Conservation (phyloP, 225 moss, liverwort and hornwort genomes). For the Pseudisothecium myosuroides region DNA sequence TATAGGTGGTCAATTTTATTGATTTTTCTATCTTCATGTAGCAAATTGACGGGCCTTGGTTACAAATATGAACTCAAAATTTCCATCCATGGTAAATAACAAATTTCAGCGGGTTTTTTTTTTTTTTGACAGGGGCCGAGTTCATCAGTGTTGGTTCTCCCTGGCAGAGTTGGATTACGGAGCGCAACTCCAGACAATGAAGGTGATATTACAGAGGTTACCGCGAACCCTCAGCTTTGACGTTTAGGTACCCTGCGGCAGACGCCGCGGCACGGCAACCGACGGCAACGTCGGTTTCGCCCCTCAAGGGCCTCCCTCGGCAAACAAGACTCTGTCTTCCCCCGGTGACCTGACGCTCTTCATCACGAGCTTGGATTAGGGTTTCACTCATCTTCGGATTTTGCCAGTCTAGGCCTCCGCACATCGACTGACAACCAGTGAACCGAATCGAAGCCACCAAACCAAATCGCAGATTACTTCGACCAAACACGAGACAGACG, state of each 20-base stretch:
- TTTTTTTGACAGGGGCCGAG: neutral
- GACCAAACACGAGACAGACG: neutral
- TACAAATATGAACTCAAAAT: neutral
- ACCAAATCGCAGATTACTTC: neutral
- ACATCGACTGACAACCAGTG: neutral
- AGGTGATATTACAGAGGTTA: neutral
- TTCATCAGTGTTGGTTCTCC: no score
- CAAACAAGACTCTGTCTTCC: no score
- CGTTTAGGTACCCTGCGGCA: neutral
- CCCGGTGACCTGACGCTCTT: neutral
- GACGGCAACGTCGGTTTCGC: constrained; percentile 9
- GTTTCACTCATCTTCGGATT: neutral
- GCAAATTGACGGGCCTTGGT: no score
- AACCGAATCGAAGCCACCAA: neutral
- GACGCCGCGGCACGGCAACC: neutral
- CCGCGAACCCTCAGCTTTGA: neutral
- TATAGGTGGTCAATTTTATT: neutral
- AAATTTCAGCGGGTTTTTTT: neutral
- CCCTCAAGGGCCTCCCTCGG: neutral
- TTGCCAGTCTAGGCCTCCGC: neutral
- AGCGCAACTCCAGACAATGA: neutral
- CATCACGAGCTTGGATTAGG: neutral
- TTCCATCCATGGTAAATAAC: neutral
- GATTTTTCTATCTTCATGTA: neutral
- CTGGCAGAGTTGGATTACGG: neutral